Percentiles rank a stretch among this genome's conserved stretches.
Conservation (phyloP, 768 basidiomycete genomes). For the Rhodotorula sphaerocarpa region DNA sequence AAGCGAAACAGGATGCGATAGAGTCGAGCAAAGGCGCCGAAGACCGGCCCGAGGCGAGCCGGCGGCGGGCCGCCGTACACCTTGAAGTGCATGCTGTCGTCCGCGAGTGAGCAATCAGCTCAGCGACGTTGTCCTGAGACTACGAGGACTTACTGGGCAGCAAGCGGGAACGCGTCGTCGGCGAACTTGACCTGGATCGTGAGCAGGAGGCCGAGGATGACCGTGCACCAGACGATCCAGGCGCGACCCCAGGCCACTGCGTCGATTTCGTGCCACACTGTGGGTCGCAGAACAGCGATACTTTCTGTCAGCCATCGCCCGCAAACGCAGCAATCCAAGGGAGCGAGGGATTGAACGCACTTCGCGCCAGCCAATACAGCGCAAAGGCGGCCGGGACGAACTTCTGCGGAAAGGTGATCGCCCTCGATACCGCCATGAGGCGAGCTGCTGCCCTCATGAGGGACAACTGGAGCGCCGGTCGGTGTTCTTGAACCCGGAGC, state of each 20-base stretch:
- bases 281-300: not conserved
- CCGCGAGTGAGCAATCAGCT: not conserved
- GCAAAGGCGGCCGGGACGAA: constrained; percentile 18
- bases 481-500: constrained; percentile 3
- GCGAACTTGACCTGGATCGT: constrained; percentile 17
- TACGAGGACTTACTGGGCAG: not conserved
- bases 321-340: not conserved
- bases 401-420: constrained; percentile 18
- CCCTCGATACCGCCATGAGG: constrained; percentile 2
- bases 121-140: not conserved
- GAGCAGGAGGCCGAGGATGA: constrained; percentile 6
- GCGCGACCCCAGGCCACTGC: not conserved
- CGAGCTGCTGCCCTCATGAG: not conserved
- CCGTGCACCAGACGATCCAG: constrained; percentile 20
- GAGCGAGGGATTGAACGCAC: constrained; percentile 1
- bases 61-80: constrained; percentile 1
- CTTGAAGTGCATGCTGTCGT: constrained; percentile 1
- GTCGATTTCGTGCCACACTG: constrained; percentile 27
- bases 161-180: constrained; percentile 6
- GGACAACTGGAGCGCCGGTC: not conserved
- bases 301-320: not conserved
- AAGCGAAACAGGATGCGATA: no score
- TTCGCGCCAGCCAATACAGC: constrained; percentile 18
- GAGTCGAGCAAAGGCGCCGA: not conserved
- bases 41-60: not conserved